A percentile compares a stretch with the other conserved stretches of the same genome.
Conservation (phyloP, 805 yeast species). For the Barnettozyma sucrosica region DNA sequence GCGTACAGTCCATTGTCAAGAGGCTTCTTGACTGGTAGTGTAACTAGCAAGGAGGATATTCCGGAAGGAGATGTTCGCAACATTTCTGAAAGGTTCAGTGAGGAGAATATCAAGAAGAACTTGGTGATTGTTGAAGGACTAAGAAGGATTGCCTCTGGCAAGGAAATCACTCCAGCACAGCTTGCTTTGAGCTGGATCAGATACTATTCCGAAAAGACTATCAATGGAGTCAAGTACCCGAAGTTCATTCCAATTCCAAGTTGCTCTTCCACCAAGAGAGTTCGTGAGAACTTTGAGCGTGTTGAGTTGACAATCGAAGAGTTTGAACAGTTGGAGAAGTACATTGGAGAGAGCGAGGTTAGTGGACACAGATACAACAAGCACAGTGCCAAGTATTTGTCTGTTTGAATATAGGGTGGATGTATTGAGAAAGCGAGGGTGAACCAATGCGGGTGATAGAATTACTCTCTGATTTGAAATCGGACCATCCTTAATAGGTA, state of each 20-base stretch:
- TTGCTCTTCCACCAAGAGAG: conserved; percentile 53
- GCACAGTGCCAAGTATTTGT: conserved; percentile 12
- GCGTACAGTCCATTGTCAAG: conserved; percentile 83
- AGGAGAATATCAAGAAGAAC: conserved; percentile 53
- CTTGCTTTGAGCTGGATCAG: conserved; percentile 64
- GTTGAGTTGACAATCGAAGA: conserved; percentile 50
- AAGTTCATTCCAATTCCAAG: conserved; percentile 77
- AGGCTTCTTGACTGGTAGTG: conserved; percentile 66
- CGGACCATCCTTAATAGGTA: too few relatives aligned
- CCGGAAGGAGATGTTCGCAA: conserved; percentile 52
- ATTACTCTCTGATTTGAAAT: too few relatives aligned
- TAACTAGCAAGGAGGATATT: conserved; percentile 41
- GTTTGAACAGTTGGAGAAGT: conserved; percentile 43
- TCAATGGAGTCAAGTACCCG: conserved; percentile 34
- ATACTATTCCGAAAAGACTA: conserved; percentile 29
- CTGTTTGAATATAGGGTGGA: conserved; percentile 2
- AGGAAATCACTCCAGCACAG: conserved; percentile 53
- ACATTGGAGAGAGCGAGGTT: conserved; percentile 39
- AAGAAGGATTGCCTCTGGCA: conserved; percentile 39
- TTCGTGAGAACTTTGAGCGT: conserved; percentile 51
- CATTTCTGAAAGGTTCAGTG: conserved; percentile 49
- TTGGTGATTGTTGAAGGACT: conserved; percentile 46
- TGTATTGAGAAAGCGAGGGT: too few relatives aligned
- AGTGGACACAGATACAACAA: conserved; percentile 53
- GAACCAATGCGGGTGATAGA: too few relatives aligned